phyloP scores from a whole-genome alignment of 1,139 yeast species.

The Yamadazyma trypodendri region DNA sequence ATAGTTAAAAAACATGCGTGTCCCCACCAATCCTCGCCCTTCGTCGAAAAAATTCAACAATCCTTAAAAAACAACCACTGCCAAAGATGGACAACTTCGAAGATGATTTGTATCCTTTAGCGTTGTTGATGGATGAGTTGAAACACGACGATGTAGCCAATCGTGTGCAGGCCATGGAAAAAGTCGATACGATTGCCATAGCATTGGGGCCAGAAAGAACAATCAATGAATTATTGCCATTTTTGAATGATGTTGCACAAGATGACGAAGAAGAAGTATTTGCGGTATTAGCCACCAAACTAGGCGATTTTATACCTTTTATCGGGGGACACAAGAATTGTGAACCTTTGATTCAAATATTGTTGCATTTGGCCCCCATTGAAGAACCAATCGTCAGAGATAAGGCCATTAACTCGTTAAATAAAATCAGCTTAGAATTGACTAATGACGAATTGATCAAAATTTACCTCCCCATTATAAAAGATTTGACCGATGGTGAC shows the following conservation, averaged over 20 bases:
- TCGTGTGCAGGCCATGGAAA: conserved; percentile 92
- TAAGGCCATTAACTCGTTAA: conserved; percentile 85
- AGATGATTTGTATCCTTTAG: conserved; percentile 88
- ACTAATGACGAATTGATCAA: conserved; percentile 65
- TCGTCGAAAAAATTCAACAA: conserved; percentile 11
- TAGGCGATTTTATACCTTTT: conserved; percentile 80
- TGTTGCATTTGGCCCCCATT: conserved; percentile 84
- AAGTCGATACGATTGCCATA: conserved; percentile 89
- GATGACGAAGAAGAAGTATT: conserved; percentile 99
- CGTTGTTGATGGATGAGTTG: conserved; percentile 93
- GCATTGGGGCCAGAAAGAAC: conserved; percentile 96
- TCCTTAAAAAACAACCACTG: conserved; percentile 7
- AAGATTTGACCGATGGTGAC: conserved; percentile 77
- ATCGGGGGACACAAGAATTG: conserved; percentile 86
- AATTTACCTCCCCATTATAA: conserved; percentile 73
- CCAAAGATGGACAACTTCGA: conserved; percentile 36
- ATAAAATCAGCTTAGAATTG: conserved; percentile 64
- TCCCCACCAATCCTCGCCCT: conserved; percentile 1
- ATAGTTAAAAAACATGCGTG: neutral
- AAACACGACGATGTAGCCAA: conserved; percentile 91
- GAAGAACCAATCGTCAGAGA: conserved; percentile 99
- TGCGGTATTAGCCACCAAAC: conserved; percentile 87
- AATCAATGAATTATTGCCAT: conserved; percentile 83
- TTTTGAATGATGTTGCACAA: conserved; percentile 83
- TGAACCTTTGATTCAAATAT: conserved; percentile 75